Conservation (phyloP, 2,329 filamentous ascomycete species). For the Fusarium sp. region DNA sequence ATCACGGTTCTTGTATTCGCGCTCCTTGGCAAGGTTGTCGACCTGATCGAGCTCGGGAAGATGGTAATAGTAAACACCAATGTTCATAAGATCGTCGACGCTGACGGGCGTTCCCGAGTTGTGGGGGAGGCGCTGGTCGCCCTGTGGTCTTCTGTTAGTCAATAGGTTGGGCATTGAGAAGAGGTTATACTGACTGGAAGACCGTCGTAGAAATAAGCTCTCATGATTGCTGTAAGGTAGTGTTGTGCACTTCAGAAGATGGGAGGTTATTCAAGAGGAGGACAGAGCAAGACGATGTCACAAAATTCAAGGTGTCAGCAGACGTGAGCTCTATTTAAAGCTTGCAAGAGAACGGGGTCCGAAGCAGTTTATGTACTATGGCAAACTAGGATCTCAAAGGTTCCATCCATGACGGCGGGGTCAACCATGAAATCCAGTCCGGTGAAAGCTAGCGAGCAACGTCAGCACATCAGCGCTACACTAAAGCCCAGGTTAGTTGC, state of each 20-base stretch:
- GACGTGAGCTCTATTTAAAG: conserved; percentile 23
- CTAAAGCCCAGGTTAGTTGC: conserved; percentile 18
- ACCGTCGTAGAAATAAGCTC: conserved; percentile 70
- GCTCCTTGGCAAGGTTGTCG: conserved; percentile 77
- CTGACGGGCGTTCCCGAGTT: conserved; percentile 81
- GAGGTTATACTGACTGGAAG: conserved; percentile 58
- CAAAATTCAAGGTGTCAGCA: conserved; percentile 17
- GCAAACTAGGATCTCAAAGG: conserved; percentile 12
- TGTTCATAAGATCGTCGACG: conserved; percentile 72
- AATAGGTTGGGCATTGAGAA: neutral
- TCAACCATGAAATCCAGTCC: conserved; percentile 26
- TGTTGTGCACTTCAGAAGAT: neutral
- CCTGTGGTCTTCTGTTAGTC: conserved; percentile 62
- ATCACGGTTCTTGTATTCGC: conserved; percentile 94
- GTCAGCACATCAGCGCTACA: conserved; percentile 44
- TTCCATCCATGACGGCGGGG: conserved; percentile 43
- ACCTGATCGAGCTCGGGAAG: conserved; percentile 75
- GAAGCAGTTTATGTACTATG: conserved; percentile 32
- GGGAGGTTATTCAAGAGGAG: neutral
- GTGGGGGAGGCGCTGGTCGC: conserved; percentile 92
- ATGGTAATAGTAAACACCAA: conserved; percentile 85
- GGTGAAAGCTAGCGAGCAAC: conserved; percentile 42
- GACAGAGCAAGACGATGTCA: neutral
- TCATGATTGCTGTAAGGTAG: conserved; percentile 57
- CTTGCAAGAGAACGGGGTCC: conserved; percentile 19